Evolutionary conservation across 1,284 basidiomycete species (phyloP), one percentile per base, ranked within the genome.

Genomic region (Pisolithus thermaeus): DNA sequence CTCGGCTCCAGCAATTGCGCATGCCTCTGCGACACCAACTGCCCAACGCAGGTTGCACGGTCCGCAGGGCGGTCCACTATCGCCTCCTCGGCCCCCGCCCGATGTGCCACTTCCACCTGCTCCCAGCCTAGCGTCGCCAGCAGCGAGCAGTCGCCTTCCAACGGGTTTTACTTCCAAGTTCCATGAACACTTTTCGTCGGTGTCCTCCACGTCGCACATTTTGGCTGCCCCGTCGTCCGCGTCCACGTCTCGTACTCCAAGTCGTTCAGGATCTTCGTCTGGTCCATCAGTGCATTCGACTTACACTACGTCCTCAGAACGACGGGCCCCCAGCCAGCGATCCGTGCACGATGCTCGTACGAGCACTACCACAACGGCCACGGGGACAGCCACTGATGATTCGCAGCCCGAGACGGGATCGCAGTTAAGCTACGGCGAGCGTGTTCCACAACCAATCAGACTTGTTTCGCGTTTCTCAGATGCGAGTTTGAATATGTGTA

Each of bases 141-240:
- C 32, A 43, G 28, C 45, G 8, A 52, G 42, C 4, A 44, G 53
- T 35, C 54, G 53, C 11, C 61, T 56, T 4, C 55, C 56, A 2
- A 38, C 62, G 0, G 47, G 27, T 18, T 27, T 53, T 4, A 39
- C 51, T 28, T 67, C 64, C 7, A 69, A 68, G 44, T 65, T 69
- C 57, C 64, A 68, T 35, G 67, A 65, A 18, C 67, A 69, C 39
- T 51, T 65, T 44, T 65, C 65, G n/a, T 65, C 64, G 1, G 51
- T 66, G 4, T 65, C 67, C 2, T 66, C 60, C 2, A 47, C 60
- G 18, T 61, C 62, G 18, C 61, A 52, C 4, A 37, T 47, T 32
- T 38, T 54, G 18, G 52, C 61, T 9, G 46, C 52, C 3, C 28
- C 28, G 7, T 43, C 60, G 14, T 45, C 51, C 42, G 59, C 56